Percentiles rank a stretch among this genome's conserved stretches.
Evolutionary conservation across 129 eudicot genomes (phyloP).

Genomic region (Lonicera japonica): DNA sequence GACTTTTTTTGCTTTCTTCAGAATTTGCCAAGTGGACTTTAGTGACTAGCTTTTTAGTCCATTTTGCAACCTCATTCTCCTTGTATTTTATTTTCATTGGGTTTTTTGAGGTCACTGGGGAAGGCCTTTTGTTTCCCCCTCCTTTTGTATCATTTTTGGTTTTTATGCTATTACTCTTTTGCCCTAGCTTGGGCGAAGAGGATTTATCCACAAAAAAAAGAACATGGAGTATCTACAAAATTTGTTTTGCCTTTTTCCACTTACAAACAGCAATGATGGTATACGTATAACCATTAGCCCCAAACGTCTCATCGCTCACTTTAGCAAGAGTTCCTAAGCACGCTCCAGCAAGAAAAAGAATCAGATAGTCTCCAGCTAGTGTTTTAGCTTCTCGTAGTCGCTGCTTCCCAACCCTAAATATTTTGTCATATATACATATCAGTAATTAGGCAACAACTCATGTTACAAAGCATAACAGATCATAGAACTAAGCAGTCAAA

Average conservation of each 20-base stretch:
- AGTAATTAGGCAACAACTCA: not conserved
- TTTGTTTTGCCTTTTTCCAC: constrained; percentile 19
- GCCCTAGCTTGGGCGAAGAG: too few relatives aligned
- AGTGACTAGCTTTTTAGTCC: too few relatives aligned
- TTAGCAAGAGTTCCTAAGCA: constrained; percentile 89
- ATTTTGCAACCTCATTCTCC: too few relatives aligned
- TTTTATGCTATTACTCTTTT: too few relatives aligned
- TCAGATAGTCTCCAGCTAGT: constrained; percentile 87
- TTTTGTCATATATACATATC: not conserved
- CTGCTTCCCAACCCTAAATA: constrained; percentile 68
- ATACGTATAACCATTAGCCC: constrained; percentile 77
- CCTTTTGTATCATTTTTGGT: too few relatives aligned
- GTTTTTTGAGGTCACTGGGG: too few relatives aligned
- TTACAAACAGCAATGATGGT: constrained; percentile 93
- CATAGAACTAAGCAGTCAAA: not conserved
- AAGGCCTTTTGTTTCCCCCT: too few relatives aligned
- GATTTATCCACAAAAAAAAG: too few relatives aligned
- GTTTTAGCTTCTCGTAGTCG: constrained; percentile 70
- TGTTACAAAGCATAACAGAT: not conserved
- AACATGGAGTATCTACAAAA: not conserved
- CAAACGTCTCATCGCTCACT: constrained; percentile 80
- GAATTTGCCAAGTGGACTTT: too few relatives aligned
- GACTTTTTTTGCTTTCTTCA: too few relatives aligned
- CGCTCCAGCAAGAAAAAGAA: constrained; percentile 93
- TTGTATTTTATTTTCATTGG: too few relatives aligned